Conservation (phyloP, 2,329 filamentous ascomycete species). For the Exophiala mesophila region DNA sequence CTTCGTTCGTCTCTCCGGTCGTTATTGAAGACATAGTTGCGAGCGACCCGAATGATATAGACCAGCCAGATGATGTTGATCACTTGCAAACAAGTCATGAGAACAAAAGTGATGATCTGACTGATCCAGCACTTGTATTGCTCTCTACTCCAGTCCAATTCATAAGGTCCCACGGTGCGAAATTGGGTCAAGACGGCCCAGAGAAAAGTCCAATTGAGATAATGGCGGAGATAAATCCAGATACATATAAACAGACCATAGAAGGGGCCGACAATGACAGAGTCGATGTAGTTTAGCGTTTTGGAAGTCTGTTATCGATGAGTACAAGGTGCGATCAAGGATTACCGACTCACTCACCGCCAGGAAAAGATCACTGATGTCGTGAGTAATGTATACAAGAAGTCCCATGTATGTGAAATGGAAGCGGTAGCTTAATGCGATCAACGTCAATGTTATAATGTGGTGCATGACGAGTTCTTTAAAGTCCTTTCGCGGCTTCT, state of each 20-base stretch:
- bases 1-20: conserved; percentile 24
- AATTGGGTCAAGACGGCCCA: conserved; percentile 31
- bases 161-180: conserved; percentile 29
- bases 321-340: conserved; percentile 3
- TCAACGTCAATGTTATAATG: conserved; percentile 71
- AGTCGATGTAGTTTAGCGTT: conserved; percentile 76
- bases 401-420: conserved; percentile 87
- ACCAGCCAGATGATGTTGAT: conserved; percentile 32
- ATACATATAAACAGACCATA: conserved; percentile 70
- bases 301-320: conserved; percentile 63
- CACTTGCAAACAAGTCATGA: conserved; percentile 29
- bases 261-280: conserved; percentile 65
- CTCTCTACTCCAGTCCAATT: conserved; percentile 32
- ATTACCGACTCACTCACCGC: conserved; percentile 54
- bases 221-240: conserved; percentile 82
- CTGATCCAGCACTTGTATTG: conserved; percentile 31
- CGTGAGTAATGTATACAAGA: conserved; percentile 81
- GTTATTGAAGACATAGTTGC: conserved; percentile 23
- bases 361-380: conserved; percentile 84
- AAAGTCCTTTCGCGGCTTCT: conserved; percentile 85
- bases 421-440: conserved; percentile 76
- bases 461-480: conserved; percentile 82
- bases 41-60: conserved; percentile 27
- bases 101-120: conserved; percentile 29
- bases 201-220: conserved; percentile 35